Evolutionary conservation across 441 rosid genomes (phyloP).

Genomic region (Jatropha multifida): DNA sequence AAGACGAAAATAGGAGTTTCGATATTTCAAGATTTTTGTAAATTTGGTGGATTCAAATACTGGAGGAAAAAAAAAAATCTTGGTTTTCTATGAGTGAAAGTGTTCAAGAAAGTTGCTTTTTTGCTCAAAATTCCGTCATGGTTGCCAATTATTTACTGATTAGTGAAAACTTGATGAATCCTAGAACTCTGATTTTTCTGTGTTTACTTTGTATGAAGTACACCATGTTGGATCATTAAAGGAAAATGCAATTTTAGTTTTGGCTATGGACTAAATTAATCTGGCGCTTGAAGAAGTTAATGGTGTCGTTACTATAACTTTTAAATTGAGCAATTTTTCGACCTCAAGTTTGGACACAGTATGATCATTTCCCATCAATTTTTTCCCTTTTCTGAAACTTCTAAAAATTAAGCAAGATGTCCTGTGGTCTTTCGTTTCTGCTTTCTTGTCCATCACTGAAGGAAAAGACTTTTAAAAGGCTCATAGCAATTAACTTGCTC

Average conservation of each 20-base stretch:
- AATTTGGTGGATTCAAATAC: background rate
- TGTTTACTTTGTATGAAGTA: background rate
- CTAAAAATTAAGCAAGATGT: background rate
- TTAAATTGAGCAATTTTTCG: background rate
- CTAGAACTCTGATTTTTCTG: background rate
- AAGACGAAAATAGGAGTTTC: background rate
- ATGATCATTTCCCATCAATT: background rate
- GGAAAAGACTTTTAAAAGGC: background rate
- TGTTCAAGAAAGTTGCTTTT: background rate
- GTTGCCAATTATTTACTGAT: background rate
- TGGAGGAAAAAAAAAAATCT: no score
- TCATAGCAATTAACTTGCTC: background rate
- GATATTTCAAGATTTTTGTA: background rate
- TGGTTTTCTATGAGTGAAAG: background rate
- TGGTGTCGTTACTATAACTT: background rate
- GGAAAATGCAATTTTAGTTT: background rate
- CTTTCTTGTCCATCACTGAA: conserved; percentile 4
- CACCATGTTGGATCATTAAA: background rate
- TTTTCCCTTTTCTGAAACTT: background rate
- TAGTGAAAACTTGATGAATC: background rate
- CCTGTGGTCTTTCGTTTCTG: background rate
- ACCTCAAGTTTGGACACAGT: conserved; percentile 4
- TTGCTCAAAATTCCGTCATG: no score
- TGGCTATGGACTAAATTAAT: background rate
- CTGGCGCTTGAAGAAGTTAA: background rate